Conservation (phyloP, 441 rosid species). For the Erysimum pusillum region DNA sequence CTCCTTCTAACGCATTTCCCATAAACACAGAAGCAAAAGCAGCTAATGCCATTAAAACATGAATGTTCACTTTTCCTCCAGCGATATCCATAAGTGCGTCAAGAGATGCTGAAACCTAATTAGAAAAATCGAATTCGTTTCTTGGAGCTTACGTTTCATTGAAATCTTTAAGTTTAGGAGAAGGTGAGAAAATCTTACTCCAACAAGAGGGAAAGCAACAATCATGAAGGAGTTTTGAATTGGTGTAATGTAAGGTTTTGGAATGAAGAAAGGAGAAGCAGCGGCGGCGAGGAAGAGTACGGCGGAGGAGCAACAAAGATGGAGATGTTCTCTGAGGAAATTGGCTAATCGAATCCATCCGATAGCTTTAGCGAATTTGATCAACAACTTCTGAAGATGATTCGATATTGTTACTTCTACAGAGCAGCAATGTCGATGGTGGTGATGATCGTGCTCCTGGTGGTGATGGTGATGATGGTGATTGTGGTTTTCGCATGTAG, state of each 20-base stretch:
- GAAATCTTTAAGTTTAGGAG: background rate
- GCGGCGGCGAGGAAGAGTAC: constrained; percentile 15
- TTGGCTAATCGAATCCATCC: constrained; percentile 12
- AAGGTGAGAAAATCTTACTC: constrained; percentile 1
- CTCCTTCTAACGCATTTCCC: constrained; percentile 94
- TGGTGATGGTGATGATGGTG: background rate
- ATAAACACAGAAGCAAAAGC: constrained; percentile 91
- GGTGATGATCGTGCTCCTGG: background rate
- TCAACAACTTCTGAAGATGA: background rate
- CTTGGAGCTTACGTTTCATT: no score
- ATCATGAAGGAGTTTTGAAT: constrained; percentile 13
- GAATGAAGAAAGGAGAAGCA: background rate
- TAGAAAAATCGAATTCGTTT: no score
- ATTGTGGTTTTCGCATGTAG: background rate
- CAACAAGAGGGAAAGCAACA: constrained; percentile 25
- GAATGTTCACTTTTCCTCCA: constrained; percentile 93
- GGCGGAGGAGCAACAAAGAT: constrained; percentile 1
- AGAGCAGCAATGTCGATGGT: constrained; percentile 4
- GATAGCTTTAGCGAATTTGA: background rate
- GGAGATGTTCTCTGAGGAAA: constrained; percentile 8
- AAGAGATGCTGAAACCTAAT: constrained; percentile 85
- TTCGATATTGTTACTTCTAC: background rate
- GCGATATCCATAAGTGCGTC: constrained; percentile 89
- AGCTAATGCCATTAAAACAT: constrained; percentile 94
- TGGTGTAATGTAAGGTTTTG: constrained; percentile 5